Evolutionary conservation across 768 basidiomycete genomes (phyloP).

Genomic region (Phlegmacium glaucopus): DNA sequence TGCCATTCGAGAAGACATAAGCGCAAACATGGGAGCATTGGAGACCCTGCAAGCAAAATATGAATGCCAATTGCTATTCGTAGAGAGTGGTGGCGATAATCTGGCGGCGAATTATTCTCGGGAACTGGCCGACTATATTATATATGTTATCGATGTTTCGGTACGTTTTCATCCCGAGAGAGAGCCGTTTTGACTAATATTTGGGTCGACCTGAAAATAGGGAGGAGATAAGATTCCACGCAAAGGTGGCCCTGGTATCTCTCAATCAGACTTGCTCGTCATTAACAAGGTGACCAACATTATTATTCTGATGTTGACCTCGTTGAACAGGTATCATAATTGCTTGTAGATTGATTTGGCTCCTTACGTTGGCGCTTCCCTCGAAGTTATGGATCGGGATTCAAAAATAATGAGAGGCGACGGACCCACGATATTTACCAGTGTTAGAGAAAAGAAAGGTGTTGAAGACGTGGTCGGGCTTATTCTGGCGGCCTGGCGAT

Average conservation of each 20-base stretch:
- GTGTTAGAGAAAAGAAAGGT: conserved; percentile 73
- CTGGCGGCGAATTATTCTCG: conserved; percentile 96
- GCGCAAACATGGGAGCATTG: conserved; percentile 93
- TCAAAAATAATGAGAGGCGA: conserved; percentile 91
- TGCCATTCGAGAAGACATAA: conserved; percentile 97
- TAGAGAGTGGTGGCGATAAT: conserved; percentile 97
- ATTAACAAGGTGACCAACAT: conserved; percentile 77
- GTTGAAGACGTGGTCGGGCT: conserved; percentile 80
- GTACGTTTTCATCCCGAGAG: conserved; percentile 31
- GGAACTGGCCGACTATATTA: conserved; percentile 96
- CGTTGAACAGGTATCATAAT: neutral
- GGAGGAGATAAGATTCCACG: conserved; percentile 98
- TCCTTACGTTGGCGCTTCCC: conserved; percentile 85
- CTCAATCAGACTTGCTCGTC: conserved; percentile 90
- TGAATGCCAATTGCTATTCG: conserved; percentile 85
- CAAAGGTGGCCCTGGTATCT: conserved; percentile 97
- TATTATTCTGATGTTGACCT: neutral
- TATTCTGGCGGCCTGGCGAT: conserved; percentile 85
- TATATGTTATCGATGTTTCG: conserved; percentile 87
- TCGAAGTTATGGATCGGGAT: conserved; percentile 93
- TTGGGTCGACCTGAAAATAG: conserved; percentile 29
- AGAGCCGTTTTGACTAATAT: neutral
- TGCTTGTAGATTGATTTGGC: conserved; percentile 82
- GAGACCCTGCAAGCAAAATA: conserved; percentile 93
- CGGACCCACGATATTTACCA: conserved; percentile 90